Evolutionary conservation across 2,329 filamentous ascomycete species (phyloP).

Genomic region (Talaromyces pinophilus): DNA sequence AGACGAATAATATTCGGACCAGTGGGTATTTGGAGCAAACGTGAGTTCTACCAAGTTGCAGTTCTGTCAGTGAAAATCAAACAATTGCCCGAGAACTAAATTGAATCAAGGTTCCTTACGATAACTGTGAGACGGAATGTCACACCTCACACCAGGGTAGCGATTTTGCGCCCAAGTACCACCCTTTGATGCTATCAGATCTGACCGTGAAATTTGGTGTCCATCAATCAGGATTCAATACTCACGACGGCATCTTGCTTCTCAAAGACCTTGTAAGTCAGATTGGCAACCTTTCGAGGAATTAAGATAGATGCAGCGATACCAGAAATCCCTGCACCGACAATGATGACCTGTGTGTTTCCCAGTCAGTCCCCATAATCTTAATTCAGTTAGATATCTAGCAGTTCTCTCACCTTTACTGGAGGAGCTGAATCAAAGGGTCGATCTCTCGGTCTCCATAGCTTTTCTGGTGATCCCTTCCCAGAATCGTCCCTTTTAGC

Average conservation of each 20-base stretch:
- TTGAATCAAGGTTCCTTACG: constrained; percentile 1
- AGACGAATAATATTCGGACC: constrained; percentile 19
- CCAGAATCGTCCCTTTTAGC: background rate
- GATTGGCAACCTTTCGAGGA: constrained; percentile 22
- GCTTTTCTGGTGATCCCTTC: constrained; percentile 3
- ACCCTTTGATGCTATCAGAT: constrained; percentile 13
- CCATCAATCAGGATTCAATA: background rate
- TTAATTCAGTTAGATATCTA: background rate
- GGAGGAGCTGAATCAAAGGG: constrained; percentile 23
- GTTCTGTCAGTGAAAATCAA: background rate
- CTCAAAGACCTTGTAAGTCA: constrained; percentile 25
- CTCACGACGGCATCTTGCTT: constrained; percentile 23
- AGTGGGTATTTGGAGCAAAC: constrained; percentile 15
- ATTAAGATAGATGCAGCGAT: constrained; percentile 24
- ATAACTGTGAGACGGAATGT: constrained; percentile 19
- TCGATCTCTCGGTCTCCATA: constrained; percentile 23
- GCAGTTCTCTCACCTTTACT: constrained; percentile 21
- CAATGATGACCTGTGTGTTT: constrained; percentile 22
- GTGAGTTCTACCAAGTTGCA: constrained; percentile 14
- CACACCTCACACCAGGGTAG: constrained; percentile 24
- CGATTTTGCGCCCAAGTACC: constrained; percentile 26
- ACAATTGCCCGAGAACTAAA: background rate
- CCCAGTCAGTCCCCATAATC: background rate
- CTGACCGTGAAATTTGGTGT: background rate
- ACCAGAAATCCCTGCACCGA: constrained; percentile 21